Evolutionary conservation across 257 asterid species (phyloP).

Genomic region (Lycium barbarum): DNA sequence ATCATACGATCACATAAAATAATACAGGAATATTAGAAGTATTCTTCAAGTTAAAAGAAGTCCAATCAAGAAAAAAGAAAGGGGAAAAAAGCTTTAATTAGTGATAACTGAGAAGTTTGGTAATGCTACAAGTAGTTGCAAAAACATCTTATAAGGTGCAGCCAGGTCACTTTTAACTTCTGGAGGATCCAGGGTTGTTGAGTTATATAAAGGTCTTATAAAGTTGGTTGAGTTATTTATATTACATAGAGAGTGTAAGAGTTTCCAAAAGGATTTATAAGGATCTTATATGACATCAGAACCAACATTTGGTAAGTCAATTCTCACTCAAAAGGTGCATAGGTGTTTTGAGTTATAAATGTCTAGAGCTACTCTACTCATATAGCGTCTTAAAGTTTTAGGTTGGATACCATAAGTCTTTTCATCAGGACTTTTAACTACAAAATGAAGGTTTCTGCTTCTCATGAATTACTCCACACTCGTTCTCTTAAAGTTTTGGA

Average conservation of each 20-base stretch:
- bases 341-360: no score
- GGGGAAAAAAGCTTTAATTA: background rate
- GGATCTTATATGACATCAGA: background rate
- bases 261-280: background rate
- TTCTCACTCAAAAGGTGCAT: background rate
- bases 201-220: no score
- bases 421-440: background rate
- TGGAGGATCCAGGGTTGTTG: background rate
- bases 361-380: background rate
- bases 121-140: background rate
- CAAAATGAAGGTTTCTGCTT: background rate
- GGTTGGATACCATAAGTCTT: background rate
- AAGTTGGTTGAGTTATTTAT: background rate
- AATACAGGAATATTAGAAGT: background rate
- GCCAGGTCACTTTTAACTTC: background rate
- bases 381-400: no score
- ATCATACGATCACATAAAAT: background rate
- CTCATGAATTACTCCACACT: background rate
- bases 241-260: no score
- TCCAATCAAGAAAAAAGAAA: background rate
- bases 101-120: conserved; percentile 11
- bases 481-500: background rate
- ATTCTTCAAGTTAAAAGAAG: background rate
- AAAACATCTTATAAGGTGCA: background rate
- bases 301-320: background rate